phyloP scores from a whole-genome alignment of 805 yeast species.

The Saccharomycopsis fermentans region DNA sequence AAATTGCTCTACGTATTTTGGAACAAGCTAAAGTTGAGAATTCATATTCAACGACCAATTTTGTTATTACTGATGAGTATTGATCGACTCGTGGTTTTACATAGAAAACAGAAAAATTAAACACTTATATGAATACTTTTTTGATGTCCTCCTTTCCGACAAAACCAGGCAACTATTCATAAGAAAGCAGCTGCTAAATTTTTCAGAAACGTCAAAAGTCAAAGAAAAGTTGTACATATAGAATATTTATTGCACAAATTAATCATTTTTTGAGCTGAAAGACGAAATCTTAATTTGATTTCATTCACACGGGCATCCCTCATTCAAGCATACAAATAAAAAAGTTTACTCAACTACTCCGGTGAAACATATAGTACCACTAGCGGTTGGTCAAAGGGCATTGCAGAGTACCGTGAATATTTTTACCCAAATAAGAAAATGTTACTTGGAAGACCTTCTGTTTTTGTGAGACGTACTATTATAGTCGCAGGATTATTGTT shows the following conservation, averaged over 20 bases:
- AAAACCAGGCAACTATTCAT: too few species aligned
- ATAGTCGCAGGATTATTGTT: not conserved
- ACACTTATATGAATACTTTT: not conserved
- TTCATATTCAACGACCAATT: too few species aligned
- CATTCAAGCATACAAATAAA: too few species aligned
- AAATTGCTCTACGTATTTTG: not conserved
- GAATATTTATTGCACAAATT: not conserved
- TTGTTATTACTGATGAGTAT: too few species aligned
- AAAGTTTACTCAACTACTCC: not conserved
- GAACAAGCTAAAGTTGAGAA: too few species aligned
- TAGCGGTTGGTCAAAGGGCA: not conserved
- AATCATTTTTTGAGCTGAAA: not conserved
- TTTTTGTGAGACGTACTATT: not conserved
- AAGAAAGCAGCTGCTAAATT: not conserved
- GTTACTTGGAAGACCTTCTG: not conserved
- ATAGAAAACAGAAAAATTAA: too few species aligned
- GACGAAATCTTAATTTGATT: too few species aligned
- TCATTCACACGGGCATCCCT: too few species aligned
- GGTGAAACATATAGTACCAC: too few species aligned
- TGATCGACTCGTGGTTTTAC: too few species aligned
- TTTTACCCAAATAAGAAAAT: not conserved
- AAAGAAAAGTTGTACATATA: not conserved
- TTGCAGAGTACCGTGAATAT: too few species aligned
- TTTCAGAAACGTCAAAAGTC: not conserved
- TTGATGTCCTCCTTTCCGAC: too few species aligned